phyloP scores from a whole-genome alignment of 306 rosid species.

The Neltuma alba region DNA sequence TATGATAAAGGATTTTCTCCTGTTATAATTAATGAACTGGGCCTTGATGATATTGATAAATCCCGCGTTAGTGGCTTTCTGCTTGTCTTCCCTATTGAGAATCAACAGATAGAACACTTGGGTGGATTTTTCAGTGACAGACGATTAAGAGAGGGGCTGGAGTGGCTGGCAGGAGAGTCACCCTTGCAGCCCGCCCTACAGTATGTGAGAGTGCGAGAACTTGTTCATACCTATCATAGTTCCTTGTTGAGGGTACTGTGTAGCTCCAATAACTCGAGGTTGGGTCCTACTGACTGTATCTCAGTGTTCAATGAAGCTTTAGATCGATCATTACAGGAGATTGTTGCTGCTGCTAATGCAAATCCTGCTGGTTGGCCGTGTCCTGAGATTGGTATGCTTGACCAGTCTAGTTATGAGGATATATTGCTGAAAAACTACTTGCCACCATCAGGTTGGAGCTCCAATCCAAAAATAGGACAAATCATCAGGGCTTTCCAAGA shows the following conservation, averaged over 20 bases:
- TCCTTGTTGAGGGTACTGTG: slow-evolving; percentile 49
- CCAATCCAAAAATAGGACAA: slow-evolving; percentile 53
- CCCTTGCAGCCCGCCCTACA: too few species aligned
- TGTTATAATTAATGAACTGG: too few species aligned
- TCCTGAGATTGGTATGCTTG: slow-evolving; percentile 70
- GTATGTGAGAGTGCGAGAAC: too few species aligned
- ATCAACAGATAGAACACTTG: slow-evolving; percentile 46
- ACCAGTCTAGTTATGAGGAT: slow-evolving; percentile 52
- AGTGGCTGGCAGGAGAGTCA: too few species aligned
- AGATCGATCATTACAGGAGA: slow-evolving; percentile 57
- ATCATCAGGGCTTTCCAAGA: slow-evolving; percentile 56
- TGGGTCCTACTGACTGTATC: slow-evolving; percentile 68
- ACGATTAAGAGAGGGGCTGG: slow-evolving; percentile 68
- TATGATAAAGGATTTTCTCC: too few species aligned
- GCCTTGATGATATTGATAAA: too few species aligned
- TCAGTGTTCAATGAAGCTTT: slow-evolving; percentile 81
- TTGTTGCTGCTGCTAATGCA: slow-evolving; percentile 59
- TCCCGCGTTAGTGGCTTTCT: too few species aligned
- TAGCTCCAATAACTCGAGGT: slow-evolving; percentile 49
- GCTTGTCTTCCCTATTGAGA: slow-evolving; percentile 63
- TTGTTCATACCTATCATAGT: slow-evolving; percentile 63
- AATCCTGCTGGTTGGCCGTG: slow-evolving; percentile 80
- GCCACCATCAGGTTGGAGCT: slow-evolving; percentile 84
- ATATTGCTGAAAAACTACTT: slow-evolving; percentile 41
- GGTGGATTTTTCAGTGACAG: slow-evolving; percentile 74